Conservation (phyloP, 768 basidiomycete genomes). For the Boletus pseudo-olivaceus region DNA sequence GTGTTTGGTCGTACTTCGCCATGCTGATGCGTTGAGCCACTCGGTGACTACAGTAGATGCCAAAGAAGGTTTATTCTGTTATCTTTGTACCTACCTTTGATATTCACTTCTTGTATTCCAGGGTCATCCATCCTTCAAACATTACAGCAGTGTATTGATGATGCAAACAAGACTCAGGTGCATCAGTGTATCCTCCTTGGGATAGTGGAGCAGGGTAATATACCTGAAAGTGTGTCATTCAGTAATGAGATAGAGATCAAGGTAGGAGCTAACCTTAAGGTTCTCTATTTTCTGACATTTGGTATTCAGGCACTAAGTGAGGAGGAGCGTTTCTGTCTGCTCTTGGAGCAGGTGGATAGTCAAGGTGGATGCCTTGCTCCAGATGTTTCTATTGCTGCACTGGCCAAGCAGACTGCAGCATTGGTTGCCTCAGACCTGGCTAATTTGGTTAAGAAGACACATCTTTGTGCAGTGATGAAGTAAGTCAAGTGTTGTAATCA, state of each 20-base stretch:
- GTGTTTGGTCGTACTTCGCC: slow-evolving; percentile 76
- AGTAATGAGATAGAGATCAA: slow-evolving; percentile 82
- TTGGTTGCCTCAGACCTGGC: slow-evolving; percentile 79
- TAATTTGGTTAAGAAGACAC: slow-evolving; percentile 61
- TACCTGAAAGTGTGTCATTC: slow-evolving; percentile 69
- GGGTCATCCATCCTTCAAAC: slow-evolving; percentile 55
- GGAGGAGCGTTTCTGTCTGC: slow-evolving; percentile 60
- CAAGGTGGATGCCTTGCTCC: slow-evolving; percentile 46
- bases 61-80: slow-evolving; percentile 45
- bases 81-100: neutral
- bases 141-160: slow-evolving; percentile 60
- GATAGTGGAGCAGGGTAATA: slow-evolving; percentile 60
- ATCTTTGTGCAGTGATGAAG: slow-evolving; percentile 40
- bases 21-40: slow-evolving; percentile 76
- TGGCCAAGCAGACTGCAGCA: slow-evolving; percentile 90
- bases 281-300: neutral
- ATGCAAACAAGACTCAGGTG: slow-evolving; percentile 55
- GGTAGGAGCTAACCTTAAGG: slow-evolving; percentile 37
- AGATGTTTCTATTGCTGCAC: slow-evolving; percentile 68
- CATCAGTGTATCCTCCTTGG: slow-evolving; percentile 76
- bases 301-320: slow-evolving; percentile 73
- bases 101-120: slow-evolving; percentile 26
- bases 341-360: slow-evolving; percentile 42
- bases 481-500: slow-evolving; percentile 5
- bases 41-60: slow-evolving; percentile 58